These are phyloP conservation scores for Stachybotrys echinatus DNA, from an alignment of 2,329 filamentous ascomycete species.

Conservation along the genomic window DNA sequence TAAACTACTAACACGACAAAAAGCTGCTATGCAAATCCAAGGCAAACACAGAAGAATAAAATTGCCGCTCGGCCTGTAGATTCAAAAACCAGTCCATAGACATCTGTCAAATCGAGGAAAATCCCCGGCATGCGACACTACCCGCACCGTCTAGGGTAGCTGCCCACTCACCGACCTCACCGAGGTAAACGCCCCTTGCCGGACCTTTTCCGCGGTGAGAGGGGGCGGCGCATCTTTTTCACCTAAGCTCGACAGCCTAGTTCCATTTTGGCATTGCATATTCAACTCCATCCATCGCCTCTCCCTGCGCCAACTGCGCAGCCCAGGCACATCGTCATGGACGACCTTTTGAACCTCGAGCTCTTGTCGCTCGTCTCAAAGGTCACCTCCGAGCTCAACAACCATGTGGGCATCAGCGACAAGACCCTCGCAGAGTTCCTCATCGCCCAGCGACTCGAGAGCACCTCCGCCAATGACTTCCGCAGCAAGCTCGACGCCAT, in stretches of 20 bases:
- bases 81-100: too few relatives aligned
- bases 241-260: too few relatives aligned
- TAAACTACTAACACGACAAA: too few relatives aligned
- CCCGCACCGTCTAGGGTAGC: too few relatives aligned
- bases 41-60: too few relatives aligned
- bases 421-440: conserved; percentile 96
- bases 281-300: not conserved
- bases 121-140: too few relatives aligned
- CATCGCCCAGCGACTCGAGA: conserved; percentile 81
- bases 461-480: conserved; percentile 66
- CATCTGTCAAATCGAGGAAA: too few relatives aligned
- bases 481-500: conserved; percentile 68
- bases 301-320: conserved; percentile 13
- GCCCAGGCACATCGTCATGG: conserved; percentile 58
- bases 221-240: not conserved
- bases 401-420: conserved; percentile 86
- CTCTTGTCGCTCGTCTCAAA: conserved; percentile 90
- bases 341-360: conserved; percentile 88
- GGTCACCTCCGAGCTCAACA: conserved; percentile 89
- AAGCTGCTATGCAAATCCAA: too few relatives aligned
- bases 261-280: too few relatives aligned
- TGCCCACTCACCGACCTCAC: not conserved
- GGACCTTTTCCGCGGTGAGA: not conserved
- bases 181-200: not conserved
- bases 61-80: too few relatives aligned